Base-by-base conservation (phyloP, 306 rosid species). In the Oxytropis ochrocephala region DNA sequence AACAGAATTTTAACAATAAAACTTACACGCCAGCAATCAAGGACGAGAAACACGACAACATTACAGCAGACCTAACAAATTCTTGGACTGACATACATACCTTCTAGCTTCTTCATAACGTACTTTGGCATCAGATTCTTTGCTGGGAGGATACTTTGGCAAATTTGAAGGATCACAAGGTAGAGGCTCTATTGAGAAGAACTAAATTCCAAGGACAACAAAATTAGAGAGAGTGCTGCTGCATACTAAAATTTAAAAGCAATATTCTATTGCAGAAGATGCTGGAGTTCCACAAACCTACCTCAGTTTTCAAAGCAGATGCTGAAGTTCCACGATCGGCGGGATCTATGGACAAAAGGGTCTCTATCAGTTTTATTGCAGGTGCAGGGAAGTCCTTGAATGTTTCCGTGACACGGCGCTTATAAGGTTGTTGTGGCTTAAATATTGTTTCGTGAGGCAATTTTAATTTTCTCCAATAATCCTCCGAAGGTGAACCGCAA, bases 61-160 rank as follows among this genome's bases (percentile, higher is more conserved):
- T 5, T 12, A 42, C 0, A 64, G 30, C 12, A 33, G 13, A 72
- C 48, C 2, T 47, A 27, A 47, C 51, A 72, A 71, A 64, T 35
- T 63, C 27, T 47, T 18, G 21, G 48, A n/a, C n/a, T n/a, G n/a
- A n/a, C n/a, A n/a, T n/a, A 49, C 67, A 71, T 67, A 94, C 99
- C 97, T 87, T 80, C 97, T 91, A 79, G 96, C 96, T 74, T 95
- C 99, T 76, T 91, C 99, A 73, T 91, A 97, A 44, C 99, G 87
- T 10, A 89, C 83, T 85, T 95, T 95, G 21, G 97, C 95, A 79
- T 94, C 99, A 78, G 91, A 84, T 88, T 94, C 99, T 82, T 94
- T 94, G 88, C 99, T 94, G 7, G 99, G 99, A 82, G 99, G 97
- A 80, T 94, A 94, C 84, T 87, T 94, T 9, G 99, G 99, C 84